A percentile compares a stretch with the other conserved stretches of the same genome.
phyloP scores from a whole-genome alignment of 768 basidiomycete genomes.

The Lenzites betulinus region DNA sequence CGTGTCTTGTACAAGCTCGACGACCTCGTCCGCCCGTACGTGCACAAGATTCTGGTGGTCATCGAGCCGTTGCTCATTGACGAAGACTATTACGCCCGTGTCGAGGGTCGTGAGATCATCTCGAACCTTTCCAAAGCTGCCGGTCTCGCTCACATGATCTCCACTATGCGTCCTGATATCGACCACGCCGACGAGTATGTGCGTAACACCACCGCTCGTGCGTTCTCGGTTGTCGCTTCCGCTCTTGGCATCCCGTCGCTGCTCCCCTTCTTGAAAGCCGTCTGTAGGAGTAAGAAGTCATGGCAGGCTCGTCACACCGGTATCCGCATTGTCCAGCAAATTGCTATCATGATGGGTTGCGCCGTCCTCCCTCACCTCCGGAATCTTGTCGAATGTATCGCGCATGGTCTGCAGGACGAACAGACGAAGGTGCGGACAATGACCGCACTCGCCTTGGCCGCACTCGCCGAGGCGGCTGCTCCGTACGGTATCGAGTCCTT shows the following conservation, averaged over 20 bases:
- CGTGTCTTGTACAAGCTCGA: slow-evolving; percentile 98
- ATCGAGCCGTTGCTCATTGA: slow-evolving; percentile 99
- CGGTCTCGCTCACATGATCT: slow-evolving; percentile 99
- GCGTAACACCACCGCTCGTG: slow-evolving; percentile 97
- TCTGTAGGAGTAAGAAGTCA: slow-evolving; percentile 98
- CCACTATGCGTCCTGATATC: slow-evolving; percentile 99
- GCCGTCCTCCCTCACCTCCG: slow-evolving; percentile 96
- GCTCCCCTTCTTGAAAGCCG: slow-evolving; percentile 97
- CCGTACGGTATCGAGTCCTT: slow-evolving; percentile 99
- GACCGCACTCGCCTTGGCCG: slow-evolving; percentile 91
- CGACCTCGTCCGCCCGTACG: slow-evolving; percentile 97
- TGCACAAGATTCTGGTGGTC: slow-evolving; percentile 99
- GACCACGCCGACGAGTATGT: slow-evolving; percentile 99
- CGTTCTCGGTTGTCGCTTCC: slow-evolving; percentile 98
- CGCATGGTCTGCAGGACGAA: slow-evolving; percentile 89
- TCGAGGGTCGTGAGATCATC: slow-evolving; percentile 99
- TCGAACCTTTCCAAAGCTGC: slow-evolving; percentile 98
- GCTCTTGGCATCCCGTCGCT: slow-evolving; percentile 97
- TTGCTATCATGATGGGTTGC: slow-evolving; percentile 99
- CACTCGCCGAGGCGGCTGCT: slow-evolving; percentile 94
- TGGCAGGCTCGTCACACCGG: slow-evolving; percentile 99
- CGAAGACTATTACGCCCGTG: slow-evolving; percentile 94
- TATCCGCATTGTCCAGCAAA: slow-evolving; percentile 99
- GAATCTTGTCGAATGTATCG: slow-evolving; percentile 95
- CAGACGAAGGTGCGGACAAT: slow-evolving; percentile 97